These are phyloP conservation scores for Tanozyma kutaoensis DNA, from an alignment of 805 yeast species.

Conservation along the genomic window DNA sequence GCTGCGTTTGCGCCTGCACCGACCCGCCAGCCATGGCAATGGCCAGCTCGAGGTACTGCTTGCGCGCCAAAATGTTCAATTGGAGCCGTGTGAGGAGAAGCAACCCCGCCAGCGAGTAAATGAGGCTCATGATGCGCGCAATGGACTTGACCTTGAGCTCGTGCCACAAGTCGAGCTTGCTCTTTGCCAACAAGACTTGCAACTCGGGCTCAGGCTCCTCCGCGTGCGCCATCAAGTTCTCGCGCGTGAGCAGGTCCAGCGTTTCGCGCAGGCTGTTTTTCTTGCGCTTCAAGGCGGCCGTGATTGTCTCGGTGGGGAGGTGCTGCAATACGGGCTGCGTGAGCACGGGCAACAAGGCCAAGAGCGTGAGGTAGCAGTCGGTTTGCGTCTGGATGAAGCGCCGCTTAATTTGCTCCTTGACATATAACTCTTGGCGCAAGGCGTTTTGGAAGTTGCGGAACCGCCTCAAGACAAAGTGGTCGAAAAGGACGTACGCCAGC, in stretches of 20 bases:
- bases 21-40: constrained; percentile 50
- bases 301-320: constrained; percentile 61
- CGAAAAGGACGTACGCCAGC: constrained; percentile 21
- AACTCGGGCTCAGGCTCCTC: constrained; percentile 12
- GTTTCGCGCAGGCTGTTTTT: constrained; percentile 9
- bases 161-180: constrained; percentile 58
- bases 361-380: constrained; percentile 74
- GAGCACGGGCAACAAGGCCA: constrained; percentile 71
- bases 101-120: constrained; percentile 56
- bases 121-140: constrained; percentile 56
- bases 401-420: constrained; percentile 47
- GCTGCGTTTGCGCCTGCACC: constrained; percentile 3
- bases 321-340: constrained; percentile 47
- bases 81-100: constrained; percentile 76
- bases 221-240: constrained; percentile 20
- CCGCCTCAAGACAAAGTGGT: constrained; percentile 24
- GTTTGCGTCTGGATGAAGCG: constrained; percentile 86
- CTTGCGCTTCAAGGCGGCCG: constrained; percentile 48
- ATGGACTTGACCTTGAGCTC: constrained; percentile 65
- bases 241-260: constrained; percentile 31
- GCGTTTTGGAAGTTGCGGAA: constrained; percentile 26
- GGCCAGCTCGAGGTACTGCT: constrained; percentile 72
- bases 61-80: constrained; percentile 76
- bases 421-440: constrained; percentile 24
- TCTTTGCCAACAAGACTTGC: constrained; percentile 11